These are phyloP conservation scores for Styphnolobium japonicum DNA, from an alignment of 306 rosid species.

Conservation along the genomic window DNA sequence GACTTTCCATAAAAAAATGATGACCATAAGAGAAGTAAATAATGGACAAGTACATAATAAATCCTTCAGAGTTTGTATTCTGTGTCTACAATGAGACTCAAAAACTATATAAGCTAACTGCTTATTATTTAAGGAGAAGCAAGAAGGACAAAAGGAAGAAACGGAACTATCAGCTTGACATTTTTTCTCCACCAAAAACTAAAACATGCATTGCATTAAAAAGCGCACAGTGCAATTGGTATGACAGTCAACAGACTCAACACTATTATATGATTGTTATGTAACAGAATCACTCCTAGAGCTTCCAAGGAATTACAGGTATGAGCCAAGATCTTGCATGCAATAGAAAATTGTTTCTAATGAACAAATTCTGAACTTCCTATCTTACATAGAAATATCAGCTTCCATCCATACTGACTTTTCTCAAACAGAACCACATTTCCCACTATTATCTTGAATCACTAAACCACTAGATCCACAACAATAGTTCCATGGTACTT, in stretches of 20 bases:
- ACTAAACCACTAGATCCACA: not conserved
- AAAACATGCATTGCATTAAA: not conserved
- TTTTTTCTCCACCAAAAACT: not conserved
- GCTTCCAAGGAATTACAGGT: slow-evolving; percentile 4
- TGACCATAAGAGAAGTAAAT: not conserved
- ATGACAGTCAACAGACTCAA: not conserved
- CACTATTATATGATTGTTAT: not conserved
- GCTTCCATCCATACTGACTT: not conserved
- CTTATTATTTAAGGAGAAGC: not conserved
- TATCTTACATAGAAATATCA: not conserved
- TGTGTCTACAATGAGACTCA: not conserved
- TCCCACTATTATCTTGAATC: not conserved
- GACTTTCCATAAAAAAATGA: slow-evolving; percentile 1
- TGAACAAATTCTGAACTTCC: not conserved
- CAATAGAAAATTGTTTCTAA: not conserved
- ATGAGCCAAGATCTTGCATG: slow-evolving; percentile 1
- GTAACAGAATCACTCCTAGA: not conserved
- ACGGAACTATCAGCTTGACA: not conserved
- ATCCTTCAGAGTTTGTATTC: not conserved
- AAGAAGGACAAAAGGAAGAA: not conserved
- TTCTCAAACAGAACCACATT: slow-evolving; percentile 4
- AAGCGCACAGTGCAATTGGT: not conserved
- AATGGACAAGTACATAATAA: no score
- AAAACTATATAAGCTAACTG: slow-evolving; percentile 6
- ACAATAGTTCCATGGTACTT: slow-evolving; percentile 4